Conservation (phyloP, 2,329 filamentous ascomycete genomes). For the Fusarium penzigii region DNA sequence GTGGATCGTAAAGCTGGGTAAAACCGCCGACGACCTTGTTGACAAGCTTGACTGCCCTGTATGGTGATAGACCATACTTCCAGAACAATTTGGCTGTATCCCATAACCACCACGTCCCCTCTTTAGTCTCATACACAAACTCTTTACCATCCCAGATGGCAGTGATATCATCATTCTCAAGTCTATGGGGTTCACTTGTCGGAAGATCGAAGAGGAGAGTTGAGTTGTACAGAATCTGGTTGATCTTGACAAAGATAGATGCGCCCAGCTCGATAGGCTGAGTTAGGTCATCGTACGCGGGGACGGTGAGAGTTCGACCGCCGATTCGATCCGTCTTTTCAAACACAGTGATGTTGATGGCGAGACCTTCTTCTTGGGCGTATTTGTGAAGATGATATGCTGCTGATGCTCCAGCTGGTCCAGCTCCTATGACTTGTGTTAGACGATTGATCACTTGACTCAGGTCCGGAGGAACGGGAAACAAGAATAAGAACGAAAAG, state of each 20-base stretch:
- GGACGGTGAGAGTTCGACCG: constrained; percentile 82
- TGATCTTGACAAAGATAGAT: constrained; percentile 86
- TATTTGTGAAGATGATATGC: constrained; percentile 81
- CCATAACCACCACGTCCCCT: constrained; percentile 71
- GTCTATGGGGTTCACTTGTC: constrained; percentile 45
- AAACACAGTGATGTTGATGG: constrained; percentile 82
- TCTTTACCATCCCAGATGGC: constrained; percentile 82
- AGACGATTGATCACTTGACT: constrained; percentile 1
- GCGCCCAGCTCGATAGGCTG: constrained; percentile 83
- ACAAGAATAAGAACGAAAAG: no score
- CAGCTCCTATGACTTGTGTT: constrained; percentile 66
- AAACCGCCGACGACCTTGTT: constrained; percentile 72
- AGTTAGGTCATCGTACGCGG: constrained; percentile 67
- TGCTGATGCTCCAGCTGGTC: constrained; percentile 82
- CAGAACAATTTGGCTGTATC: constrained; percentile 77
- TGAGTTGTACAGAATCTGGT: constrained; percentile 78
- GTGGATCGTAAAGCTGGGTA: constrained; percentile 75
- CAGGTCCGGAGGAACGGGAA: not conserved
- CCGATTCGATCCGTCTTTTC: constrained; percentile 78
- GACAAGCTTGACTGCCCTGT: constrained; percentile 72
- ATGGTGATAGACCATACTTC: constrained; percentile 81
- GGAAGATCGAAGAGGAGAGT: constrained; percentile 70
- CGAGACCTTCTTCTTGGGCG: constrained; percentile 59
- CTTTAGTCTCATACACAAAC: constrained; percentile 69
- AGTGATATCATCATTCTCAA: constrained; percentile 56